These are phyloP conservation scores for Acrasis kona DNA, from an alignment of 78 protist genomes.

Conservation along the genomic window DNA sequence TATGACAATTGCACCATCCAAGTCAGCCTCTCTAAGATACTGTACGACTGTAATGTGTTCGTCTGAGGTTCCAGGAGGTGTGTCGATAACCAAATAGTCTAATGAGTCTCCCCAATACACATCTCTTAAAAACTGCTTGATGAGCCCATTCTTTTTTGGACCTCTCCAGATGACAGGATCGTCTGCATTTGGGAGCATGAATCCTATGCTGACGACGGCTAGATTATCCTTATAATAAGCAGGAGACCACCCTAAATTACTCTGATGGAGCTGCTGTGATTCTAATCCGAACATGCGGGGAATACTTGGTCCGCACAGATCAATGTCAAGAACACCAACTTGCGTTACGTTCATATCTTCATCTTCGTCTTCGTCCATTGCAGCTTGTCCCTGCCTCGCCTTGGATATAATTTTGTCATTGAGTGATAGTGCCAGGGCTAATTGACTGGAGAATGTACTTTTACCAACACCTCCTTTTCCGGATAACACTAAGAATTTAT, in stretches of 20 bases:
- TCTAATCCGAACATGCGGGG: slow-evolving; percentile 81
- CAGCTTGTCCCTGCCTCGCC: background rate
- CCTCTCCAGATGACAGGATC: slow-evolving; percentile 99
- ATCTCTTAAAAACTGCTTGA: slow-evolving; percentile 92
- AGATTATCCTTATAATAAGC: slow-evolving; percentile 81
- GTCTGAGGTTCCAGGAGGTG: slow-evolving; percentile 99
- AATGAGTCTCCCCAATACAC: slow-evolving; percentile 90
- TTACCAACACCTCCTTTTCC: slow-evolving; percentile 99
- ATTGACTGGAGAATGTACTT: slow-evolving; percentile 84
- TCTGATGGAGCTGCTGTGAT: slow-evolving; percentile 67
- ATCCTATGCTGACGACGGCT: slow-evolving; percentile 90
- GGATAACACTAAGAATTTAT: slow-evolving; percentile 78
- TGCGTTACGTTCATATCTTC: too few relatives aligned
- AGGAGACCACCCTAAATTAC: slow-evolving; percentile 85
- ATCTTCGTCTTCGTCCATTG: slow-evolving; percentile 17
- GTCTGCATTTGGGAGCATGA: slow-evolving; percentile 63
- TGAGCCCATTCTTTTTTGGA: slow-evolving; percentile 90
- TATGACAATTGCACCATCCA: slow-evolving; percentile 88
- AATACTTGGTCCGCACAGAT: slow-evolving; percentile 95
- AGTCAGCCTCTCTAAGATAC: slow-evolving; percentile 32
- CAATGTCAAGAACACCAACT: slow-evolving; percentile 95
- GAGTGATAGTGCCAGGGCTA: slow-evolving; percentile 40
- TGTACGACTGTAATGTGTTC: slow-evolving; percentile 93
- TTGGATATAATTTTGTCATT: background rate
- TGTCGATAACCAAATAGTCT: slow-evolving; percentile 92